A percentile compares a stretch with the other conserved stretches of the same genome.
Evolutionary conservation across 306 rosid species (phyloP).

Genomic region (Prunus persica): Prunus_persica_NCBIv2 NC_034014.1:2366001-2366500

Average conservation of each 20-base stretch:
- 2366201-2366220: too few relatives aligned
- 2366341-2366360: constrained; percentile 37
- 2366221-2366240: background rate
- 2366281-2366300: constrained; percentile 16
- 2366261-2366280: background rate
- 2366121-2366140: too few relatives aligned
- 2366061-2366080: too few relatives aligned
- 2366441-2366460: background rate
- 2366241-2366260: background rate
- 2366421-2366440: background rate
- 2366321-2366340: constrained; percentile 13
- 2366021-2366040: too few relatives aligned
- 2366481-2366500: constrained; percentile 34
- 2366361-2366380: constrained; percentile 26
- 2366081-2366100: too few relatives aligned
- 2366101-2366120: too few relatives aligned
- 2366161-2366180: too few relatives aligned
- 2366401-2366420: background rate
- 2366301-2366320: constrained; percentile 33
- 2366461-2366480: background rate
- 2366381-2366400: background rate
- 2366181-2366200: too few relatives aligned
- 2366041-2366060: too few relatives aligned
- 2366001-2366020: too few relatives aligned
- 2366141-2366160: too few relatives aligned